Conservation (phyloP, 176 grass and related monocot genomes). For the Aechmea fasciata region DNA sequence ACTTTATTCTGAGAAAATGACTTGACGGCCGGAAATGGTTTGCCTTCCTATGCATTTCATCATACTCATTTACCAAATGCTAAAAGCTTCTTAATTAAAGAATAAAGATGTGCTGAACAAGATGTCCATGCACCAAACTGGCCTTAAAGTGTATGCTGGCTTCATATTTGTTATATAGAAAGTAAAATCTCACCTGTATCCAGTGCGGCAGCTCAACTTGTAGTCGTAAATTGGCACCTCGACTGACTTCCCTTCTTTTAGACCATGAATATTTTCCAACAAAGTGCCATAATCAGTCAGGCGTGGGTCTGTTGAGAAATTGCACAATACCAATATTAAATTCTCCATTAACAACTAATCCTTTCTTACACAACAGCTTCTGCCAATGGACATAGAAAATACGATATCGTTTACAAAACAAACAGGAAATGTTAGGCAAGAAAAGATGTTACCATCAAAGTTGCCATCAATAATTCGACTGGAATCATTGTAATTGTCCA, state of each 20-base stretch:
- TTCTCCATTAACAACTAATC: background rate
- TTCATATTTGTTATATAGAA: background rate
- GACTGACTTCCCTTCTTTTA: conserved; percentile 74
- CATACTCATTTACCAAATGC: no score
- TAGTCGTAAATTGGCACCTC: conserved; percentile 99
- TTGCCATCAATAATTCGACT: conserved; percentile 89
- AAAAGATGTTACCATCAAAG: conserved; percentile 70
- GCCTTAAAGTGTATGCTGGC: background rate
- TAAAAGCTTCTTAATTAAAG: no score
- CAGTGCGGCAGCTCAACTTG: conserved; percentile 75
- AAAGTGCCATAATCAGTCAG: conserved; percentile 91
- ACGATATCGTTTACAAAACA: background rate
- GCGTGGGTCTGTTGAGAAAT: conserved; percentile 70
- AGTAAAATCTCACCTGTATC: conserved; percentile 49
- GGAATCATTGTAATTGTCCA: conserved; percentile 95
- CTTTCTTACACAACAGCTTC: background rate
- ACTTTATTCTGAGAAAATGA: no score
- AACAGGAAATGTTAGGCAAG: background rate
- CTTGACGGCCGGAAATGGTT: no score
- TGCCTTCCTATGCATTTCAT: no score
- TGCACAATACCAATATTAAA: conserved; percentile 4
- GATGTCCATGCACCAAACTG: no score
- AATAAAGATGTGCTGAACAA: no score
- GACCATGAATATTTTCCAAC: conserved; percentile 81
- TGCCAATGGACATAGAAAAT: background rate